phyloP scores from a whole-genome alignment of 306 rosid genomes.

The Mimosa bimucronata region DNA sequence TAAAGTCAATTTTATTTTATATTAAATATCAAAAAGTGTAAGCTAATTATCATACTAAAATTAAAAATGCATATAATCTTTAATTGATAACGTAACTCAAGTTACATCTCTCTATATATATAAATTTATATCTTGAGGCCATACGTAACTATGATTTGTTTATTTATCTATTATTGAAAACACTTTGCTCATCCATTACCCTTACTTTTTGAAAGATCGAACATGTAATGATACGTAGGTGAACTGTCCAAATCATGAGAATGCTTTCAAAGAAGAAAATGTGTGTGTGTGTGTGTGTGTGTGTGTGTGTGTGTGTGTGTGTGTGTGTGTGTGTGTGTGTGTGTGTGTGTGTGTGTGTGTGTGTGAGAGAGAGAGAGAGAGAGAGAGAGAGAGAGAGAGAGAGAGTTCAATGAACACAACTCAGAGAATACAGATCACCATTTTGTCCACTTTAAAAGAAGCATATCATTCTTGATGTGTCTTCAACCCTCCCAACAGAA shows the following conservation, averaged over 20 bases:
- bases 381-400: neutral
- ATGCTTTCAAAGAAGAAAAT: neutral
- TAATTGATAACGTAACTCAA: too few species aligned
- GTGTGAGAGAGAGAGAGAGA: too few species aligned
- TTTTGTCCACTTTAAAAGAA: neutral
- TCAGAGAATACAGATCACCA: neutral
- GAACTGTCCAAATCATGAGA: neutral
- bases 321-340: too few species aligned
- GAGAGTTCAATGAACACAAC: conserved; percentile 5
- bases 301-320: too few species aligned
- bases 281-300: neutral
- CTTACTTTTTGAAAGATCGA: neutral
- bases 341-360: too few species aligned
- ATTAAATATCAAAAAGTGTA: too few species aligned
- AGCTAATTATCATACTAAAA: too few species aligned
- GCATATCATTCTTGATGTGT: neutral
- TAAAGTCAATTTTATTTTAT: too few species aligned
- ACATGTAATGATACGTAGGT: neutral
- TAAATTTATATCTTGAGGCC: too few species aligned
- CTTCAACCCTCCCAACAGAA: neutral
- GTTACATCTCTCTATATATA: too few species aligned
- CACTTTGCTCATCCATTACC: neutral
- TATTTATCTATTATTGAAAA: neutral
- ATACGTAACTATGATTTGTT: neutral
- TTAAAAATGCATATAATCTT: too few species aligned